Conservation (phyloP, 495 filamentous ascomycete species). For the Talaromyces nanjingensis region DNA sequence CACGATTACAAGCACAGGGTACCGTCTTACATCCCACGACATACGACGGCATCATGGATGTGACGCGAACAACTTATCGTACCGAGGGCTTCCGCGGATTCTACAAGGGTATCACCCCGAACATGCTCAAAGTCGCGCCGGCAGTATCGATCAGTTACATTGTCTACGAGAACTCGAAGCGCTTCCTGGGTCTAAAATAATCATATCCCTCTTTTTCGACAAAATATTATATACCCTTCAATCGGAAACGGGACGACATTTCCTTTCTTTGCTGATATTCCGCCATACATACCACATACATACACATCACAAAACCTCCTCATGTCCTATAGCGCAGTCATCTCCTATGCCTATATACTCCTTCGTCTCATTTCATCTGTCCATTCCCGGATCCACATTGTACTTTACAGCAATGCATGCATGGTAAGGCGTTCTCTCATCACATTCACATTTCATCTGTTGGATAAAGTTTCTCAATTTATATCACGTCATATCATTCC, state of each 20-base stretch:
- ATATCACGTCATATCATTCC: neutral
- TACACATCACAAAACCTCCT: neutral
- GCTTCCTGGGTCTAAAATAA: slow-evolving; percentile 62
- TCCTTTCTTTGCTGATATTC: neutral
- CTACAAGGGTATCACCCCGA: slow-evolving; percentile 93
- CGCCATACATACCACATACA: neutral
- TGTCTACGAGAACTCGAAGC: slow-evolving; percentile 94
- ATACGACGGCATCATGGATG: slow-evolving; percentile 84
- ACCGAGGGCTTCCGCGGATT: slow-evolving; percentile 81
- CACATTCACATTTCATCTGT: neutral
- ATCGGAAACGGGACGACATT: neutral
- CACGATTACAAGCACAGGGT: slow-evolving; percentile 89
- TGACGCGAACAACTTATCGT: slow-evolving; percentile 69
- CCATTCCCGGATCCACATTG: neutral
- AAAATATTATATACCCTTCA: neutral
- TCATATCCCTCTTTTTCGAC: neutral
- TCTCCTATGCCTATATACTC: neutral
- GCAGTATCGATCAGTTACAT: slow-evolving; percentile 97
- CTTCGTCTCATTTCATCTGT: neutral
- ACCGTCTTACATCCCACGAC: slow-evolving; percentile 85
- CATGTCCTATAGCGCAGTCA: neutral
- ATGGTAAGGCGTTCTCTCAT: slow-evolving; percentile 8
- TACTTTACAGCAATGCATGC: slow-evolving; percentile 4
- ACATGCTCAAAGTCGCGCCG: slow-evolving; percentile 92
- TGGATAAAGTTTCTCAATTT: slow-evolving; percentile 1